Evolutionary conservation across 768 basidiomycete species (phyloP), one percentile per base, ranked within the genome.

Genomic region (Myochromella boudieri): DNA sequence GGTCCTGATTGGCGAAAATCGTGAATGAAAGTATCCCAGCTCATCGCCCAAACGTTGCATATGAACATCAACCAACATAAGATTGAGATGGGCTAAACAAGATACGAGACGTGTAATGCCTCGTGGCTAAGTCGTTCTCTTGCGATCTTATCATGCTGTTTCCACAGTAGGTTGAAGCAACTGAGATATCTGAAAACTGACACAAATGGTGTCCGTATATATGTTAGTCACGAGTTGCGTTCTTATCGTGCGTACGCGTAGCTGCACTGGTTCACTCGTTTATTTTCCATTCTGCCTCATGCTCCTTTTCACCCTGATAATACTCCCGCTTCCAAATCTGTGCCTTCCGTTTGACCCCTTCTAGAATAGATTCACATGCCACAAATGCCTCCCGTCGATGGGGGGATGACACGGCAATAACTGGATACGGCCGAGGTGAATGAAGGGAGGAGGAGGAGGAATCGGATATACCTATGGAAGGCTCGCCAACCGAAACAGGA

Each of bases 281-380:
- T 50, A 72, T 74, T 64, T 88, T 88, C 87, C 87, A 88, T 58
- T 79, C 75, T 8, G 85, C 85, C 40, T 70, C 72, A 25, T 71
- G 76, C 36, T 85, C 83, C 40, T 64, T 63, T 54, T 81, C 78
- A 6, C 81, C 86, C 58, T 85, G 85, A 57, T 94, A 95, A 59
- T 79, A 89, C 61, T 95, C 93, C 57, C 87, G 69, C 70, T 95
- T 95, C 93, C 93, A 95, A 53, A 95, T 87, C 64, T 91, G 91
- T 32, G 77, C 90, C 58, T 80, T 85, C 50, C 66, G 68, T 70
- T 95, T 95, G 46, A 95, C 84, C 48, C 84, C 77, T 63, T 95
- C 93, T n/a, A 95, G 72, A 48, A 94, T 81, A 56, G 71, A 79
- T 64, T 93, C 91, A 62, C 88, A 91, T 14, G 82, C 84, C 42